These are phyloP conservation scores for Psilocybe cyanescens DNA, from an alignment of 768 basidiomycete genomes.

Conservation along the genomic window DNA sequence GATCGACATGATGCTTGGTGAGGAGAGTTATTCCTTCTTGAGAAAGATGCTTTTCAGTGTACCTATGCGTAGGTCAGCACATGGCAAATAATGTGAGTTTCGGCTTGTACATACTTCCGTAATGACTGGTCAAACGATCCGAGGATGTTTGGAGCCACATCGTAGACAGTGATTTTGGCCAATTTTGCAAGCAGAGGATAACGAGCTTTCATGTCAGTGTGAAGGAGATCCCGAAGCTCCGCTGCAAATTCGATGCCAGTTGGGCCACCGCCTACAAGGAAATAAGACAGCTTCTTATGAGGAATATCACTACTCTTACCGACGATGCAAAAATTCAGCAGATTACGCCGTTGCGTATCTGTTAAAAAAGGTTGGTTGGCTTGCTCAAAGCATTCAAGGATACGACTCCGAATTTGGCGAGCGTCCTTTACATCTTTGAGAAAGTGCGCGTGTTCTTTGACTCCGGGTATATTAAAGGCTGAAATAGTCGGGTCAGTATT, in stretches of 20 bases:
- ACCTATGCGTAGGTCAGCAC: slow-evolving; percentile 38
- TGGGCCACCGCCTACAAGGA: slow-evolving; percentile 64
- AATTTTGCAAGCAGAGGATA: slow-evolving; percentile 68
- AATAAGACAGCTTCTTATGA: background rate
- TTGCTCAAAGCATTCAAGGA: slow-evolving; percentile 88
- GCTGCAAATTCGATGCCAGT: slow-evolving; percentile 86
- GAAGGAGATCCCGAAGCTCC: slow-evolving; percentile 78
- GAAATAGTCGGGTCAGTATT: slow-evolving; percentile 9
- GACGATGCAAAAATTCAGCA: slow-evolving; percentile 88
- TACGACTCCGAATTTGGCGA: slow-evolving; percentile 66
- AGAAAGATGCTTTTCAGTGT: slow-evolving; percentile 70
- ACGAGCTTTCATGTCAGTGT: slow-evolving; percentile 61
- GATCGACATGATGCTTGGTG: slow-evolving; percentile 74
- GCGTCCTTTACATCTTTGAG: slow-evolving; percentile 82
- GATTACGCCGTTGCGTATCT: slow-evolving; percentile 71
- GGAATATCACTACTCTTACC: slow-evolving; percentile 44
- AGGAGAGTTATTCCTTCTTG: slow-evolving; percentile 76
- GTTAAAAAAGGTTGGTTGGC: slow-evolving; percentile 81
- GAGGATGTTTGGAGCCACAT: slow-evolving; percentile 80
- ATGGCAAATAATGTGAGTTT: background rate
- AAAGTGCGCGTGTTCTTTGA: slow-evolving; percentile 83
- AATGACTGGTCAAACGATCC: slow-evolving; percentile 73
- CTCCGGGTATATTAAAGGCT: slow-evolving; percentile 76
- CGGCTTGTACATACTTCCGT: slow-evolving; percentile 46
- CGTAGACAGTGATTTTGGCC: slow-evolving; percentile 78